These are phyloP conservation scores for Berberis vulgaris DNA, from an alignment of 164 flowering plant species.

Conservation along the genomic window DNA sequence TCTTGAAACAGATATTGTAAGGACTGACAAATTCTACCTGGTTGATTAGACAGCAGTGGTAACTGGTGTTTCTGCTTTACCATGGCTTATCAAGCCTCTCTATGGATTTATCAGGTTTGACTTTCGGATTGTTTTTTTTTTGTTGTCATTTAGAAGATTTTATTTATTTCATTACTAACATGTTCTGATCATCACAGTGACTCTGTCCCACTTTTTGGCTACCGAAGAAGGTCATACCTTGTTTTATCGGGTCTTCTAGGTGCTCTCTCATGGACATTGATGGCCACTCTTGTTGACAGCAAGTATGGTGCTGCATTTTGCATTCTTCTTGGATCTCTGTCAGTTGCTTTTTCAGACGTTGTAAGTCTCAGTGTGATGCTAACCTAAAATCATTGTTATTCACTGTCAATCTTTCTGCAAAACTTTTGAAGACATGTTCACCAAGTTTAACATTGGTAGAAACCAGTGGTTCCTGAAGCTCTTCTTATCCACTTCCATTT, in stretches of 20 bases:
- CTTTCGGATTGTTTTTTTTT: not conserved
- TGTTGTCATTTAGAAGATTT: not conserved
- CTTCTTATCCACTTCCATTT: too few relatives aligned
- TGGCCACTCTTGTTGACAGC: conserved; percentile 86
- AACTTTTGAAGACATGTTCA: not conserved
- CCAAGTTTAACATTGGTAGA: too few relatives aligned
- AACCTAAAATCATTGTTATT: not conserved
- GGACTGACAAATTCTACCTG: conserved; percentile 32
- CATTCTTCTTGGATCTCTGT: conserved; percentile 96
- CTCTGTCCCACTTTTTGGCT: conserved; percentile 93
- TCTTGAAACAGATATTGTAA: not conserved
- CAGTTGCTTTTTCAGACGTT: conserved; percentile 98
- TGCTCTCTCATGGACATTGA: conserved; percentile 91
- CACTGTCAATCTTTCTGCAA: not conserved
- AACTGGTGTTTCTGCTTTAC: conserved; percentile 84
- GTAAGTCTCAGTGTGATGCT: conserved; percentile 42
- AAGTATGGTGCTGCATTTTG: conserved; percentile 84
- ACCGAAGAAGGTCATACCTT: conserved; percentile 94
- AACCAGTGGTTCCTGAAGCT: too few relatives aligned
- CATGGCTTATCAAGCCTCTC: conserved; percentile 96
- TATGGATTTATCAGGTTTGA: conserved; percentile 93
- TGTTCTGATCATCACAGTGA: conserved; percentile 46
- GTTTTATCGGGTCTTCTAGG: conserved; percentile 92
- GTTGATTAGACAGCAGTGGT: conserved; percentile 92
- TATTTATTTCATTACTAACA: conserved; percentile 5